Percentiles rank a stretch among this genome's conserved stretches.
Conservation (phyloP, 208 protist genomes). For the Acanthamoeba divionensis region DNA sequence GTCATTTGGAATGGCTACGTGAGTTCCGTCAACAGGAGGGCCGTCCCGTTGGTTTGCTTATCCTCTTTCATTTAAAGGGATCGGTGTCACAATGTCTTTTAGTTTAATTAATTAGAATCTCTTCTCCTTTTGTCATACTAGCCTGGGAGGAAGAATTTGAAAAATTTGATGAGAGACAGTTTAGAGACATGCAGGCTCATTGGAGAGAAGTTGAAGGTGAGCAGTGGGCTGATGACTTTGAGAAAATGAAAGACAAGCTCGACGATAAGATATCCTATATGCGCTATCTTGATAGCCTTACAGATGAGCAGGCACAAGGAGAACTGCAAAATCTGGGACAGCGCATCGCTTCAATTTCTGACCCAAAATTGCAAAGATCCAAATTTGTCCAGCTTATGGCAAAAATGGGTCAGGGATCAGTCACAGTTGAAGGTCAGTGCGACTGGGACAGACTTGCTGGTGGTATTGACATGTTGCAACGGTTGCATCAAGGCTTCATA, state of each 20-base stretch:
- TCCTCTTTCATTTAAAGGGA: background rate
- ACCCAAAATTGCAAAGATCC: constrained; percentile 12
- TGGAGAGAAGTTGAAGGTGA: background rate
- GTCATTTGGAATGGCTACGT: background rate
- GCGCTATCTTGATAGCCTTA: constrained; percentile 20
- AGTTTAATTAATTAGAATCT: background rate
- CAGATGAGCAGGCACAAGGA: background rate
- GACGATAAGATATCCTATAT: background rate
- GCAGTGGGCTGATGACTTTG: constrained; percentile 21
- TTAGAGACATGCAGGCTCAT: background rate
- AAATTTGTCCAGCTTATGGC: constrained; percentile 48
- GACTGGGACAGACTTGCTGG: too few species aligned
- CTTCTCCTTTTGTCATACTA: background rate
- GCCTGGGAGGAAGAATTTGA: constrained; percentile 19
- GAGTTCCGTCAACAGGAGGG: background rate
- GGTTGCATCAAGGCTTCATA: too few species aligned
- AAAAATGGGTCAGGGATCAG: background rate
- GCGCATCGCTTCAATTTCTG: background rate
- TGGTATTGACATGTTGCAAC: too few species aligned
- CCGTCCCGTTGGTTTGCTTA: background rate
- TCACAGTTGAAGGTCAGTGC: constrained; percentile 39
- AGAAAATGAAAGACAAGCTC: constrained; percentile 38
- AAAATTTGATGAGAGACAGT: constrained; percentile 11
- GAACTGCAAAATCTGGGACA: background rate
- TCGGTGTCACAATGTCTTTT: background rate